Evolutionary conservation across 2,329 filamentous ascomycete species (phyloP).

Genomic region (Pseudocercospora fijiensis): DNA sequence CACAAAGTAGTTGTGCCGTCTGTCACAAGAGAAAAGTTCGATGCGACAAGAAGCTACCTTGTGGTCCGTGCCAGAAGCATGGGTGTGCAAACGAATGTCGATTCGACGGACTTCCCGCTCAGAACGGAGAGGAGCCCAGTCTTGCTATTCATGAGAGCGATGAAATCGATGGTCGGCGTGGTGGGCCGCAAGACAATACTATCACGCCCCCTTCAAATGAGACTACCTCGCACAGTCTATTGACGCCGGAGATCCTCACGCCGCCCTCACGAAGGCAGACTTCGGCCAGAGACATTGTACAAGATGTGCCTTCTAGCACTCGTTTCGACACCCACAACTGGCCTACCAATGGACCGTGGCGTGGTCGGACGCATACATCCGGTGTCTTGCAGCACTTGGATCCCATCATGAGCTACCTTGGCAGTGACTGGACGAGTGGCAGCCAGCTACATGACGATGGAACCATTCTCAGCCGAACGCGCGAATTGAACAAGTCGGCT

Average conservation of each 20-base stretch:
- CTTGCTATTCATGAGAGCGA: neutral
- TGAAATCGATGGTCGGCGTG: neutral
- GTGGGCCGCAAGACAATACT: neutral
- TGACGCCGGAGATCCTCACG: neutral
- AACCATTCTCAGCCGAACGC: neutral
- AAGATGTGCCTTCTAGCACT: neutral
- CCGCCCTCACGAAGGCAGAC: neutral
- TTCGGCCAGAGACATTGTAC: neutral
- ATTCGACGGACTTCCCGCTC: slow-evolving; percentile 15
- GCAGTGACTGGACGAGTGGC: slow-evolving; percentile 3
- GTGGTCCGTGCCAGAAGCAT: slow-evolving; percentile 18
- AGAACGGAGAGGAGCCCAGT: neutral
- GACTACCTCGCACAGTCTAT: neutral
- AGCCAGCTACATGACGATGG: neutral
- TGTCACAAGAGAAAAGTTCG: slow-evolving; percentile 17
- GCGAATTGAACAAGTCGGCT: neutral
- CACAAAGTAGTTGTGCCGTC: slow-evolving; percentile 17
- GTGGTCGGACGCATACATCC: slow-evolving; percentile 12
- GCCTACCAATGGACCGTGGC: neutral
- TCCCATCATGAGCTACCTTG: slow-evolving; percentile 15
- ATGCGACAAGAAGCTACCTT: slow-evolving; percentile 19
- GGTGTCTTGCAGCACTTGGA: slow-evolving; percentile 11
- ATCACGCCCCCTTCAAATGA: neutral
- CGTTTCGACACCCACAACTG: slow-evolving; percentile 8
- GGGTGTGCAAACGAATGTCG: slow-evolving; percentile 16